Evolutionary conservation across 306 rosid species (phyloP).

Genomic region (Medicago lupulina): DNA sequence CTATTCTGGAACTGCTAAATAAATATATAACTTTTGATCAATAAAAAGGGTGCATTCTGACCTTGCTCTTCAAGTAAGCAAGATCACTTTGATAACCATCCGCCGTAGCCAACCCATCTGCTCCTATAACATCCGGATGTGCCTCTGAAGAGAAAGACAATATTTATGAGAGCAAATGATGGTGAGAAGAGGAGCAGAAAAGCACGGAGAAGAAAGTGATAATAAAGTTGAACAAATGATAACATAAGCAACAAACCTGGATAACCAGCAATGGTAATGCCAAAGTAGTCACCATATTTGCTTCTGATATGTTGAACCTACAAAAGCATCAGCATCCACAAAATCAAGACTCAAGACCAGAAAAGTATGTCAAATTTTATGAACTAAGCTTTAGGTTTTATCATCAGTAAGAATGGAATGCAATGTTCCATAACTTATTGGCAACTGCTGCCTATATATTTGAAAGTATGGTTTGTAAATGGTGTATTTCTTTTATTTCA

Average conservation of each 20-base stretch:
- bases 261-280: slow-evolving; percentile 95
- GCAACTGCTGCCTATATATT: slow-evolving; percentile 6
- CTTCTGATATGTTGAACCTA: slow-evolving; percentile 86
- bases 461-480: slow-evolving; percentile 10
- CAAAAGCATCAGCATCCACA: slow-evolving; percentile 24
- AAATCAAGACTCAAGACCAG: slow-evolving; percentile 33
- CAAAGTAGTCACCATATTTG: slow-evolving; percentile 87
- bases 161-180: slow-evolving; percentile 23
- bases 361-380: slow-evolving; percentile 26
- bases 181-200: slow-evolving; percentile 16
- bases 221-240: slow-evolving; percentile 29
- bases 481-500: slow-evolving; percentile 22
- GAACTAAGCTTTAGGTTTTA: slow-evolving; percentile 28
- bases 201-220: not conserved
- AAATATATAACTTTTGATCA: slow-evolving; percentile 3
- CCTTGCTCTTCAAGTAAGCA: slow-evolving; percentile 87
- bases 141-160: slow-evolving; percentile 64
- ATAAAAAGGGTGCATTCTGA: slow-evolving; percentile 36
- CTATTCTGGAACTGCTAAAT: slow-evolving; percentile 16
- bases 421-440: slow-evolving; percentile 11
- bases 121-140: slow-evolving; percentile 85
- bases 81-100: slow-evolving; percentile 86
- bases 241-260: slow-evolving; percentile 64
- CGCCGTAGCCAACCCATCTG: slow-evolving; percentile 70
- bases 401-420: slow-evolving; percentile 28